Evolutionary conservation across 2,329 filamentous ascomycete species (phyloP), one percentile per base, ranked within the genome.

Genomic region (Madurella fahalii): DNA sequence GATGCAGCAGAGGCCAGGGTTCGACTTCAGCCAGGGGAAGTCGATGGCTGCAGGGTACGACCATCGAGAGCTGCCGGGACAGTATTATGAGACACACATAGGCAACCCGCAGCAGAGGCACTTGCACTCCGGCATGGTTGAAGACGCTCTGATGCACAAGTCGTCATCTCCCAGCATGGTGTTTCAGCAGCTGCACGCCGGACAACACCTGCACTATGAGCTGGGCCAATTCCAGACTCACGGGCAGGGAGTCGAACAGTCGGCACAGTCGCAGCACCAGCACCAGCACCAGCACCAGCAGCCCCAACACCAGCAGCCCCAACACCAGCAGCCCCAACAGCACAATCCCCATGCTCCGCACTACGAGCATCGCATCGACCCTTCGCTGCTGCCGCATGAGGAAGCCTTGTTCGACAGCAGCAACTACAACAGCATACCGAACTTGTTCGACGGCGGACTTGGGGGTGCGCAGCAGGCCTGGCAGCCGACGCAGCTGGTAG

Each of bases 41-140:
- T 68, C 69, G n/a, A 58, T 70, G 52, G 65, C 72, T n/a, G 61
- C 64, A 20, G 67, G 68, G 16, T 77, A 76, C 61, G 69, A 66
- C 50, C 57, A 67, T 15, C 58, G 65, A 2, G 59, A 63, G 16
- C 54, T 71, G 13, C 57, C 60, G 1, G 60, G 63, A 31, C 71
- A 73, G 60, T 73, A 74, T 59, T 72, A 72, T 49, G 72, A 73
- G 43, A 63, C 62, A 18, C 61, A 67, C 25, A 57, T 65, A 45
- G 62, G 62, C 47, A 62, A 63, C 48, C 56, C 59, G 44, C 59
- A 58, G 25, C 56, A 61, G 47, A 60, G 58, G 18, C 60, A 63
- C 48, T 40, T 57, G 58, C 64, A 60, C 57, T 57, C 30, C 55
- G 60, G 48, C 58, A 56, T 48, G 47, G 61, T 67, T 34, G 67